These are phyloP conservation scores for Collybiopsis luxurians DNA, from an alignment of 768 basidiomycete genomes.

Conservation along the genomic window DNA sequence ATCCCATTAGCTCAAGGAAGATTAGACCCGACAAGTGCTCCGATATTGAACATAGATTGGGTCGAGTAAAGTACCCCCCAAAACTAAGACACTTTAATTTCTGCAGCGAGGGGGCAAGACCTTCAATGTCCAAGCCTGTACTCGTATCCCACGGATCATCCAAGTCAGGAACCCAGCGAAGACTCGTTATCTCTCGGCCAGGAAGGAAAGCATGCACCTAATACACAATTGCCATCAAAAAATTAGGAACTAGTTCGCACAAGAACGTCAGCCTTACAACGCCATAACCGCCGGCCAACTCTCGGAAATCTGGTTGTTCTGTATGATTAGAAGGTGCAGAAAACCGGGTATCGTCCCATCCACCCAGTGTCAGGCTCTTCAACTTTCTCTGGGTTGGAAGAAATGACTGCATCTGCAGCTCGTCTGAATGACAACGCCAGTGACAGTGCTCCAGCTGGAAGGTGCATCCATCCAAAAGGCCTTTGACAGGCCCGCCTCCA, in stretches of 20 bases:
- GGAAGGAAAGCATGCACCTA: constrained; percentile 1
- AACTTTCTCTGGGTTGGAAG: not conserved
- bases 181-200: not conserved
- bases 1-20: constrained; percentile 2
- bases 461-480: not conserved
- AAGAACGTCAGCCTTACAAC: too few relatives aligned
- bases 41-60: not conserved
- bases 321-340: not conserved
- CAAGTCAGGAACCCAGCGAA: constrained; percentile 1
- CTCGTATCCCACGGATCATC: constrained; percentile 1
- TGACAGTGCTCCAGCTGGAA: constrained; percentile 1
- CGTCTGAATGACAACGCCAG: constrained; percentile 4
- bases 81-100: not conserved
- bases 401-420: not conserved
- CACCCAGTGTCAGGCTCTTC: not conserved
- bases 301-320: not conserved
- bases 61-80: constrained; percentile 1
- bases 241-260: too few relatives aligned
- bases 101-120: not conserved
- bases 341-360: not conserved
- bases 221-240: too few relatives aligned
- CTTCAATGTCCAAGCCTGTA: not conserved
- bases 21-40: not conserved
- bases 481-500: not conserved
- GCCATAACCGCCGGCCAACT: not conserved